Evolutionary conservation across 441 rosid species (phyloP).

Genomic region (Biscutella laevigata): DNA sequence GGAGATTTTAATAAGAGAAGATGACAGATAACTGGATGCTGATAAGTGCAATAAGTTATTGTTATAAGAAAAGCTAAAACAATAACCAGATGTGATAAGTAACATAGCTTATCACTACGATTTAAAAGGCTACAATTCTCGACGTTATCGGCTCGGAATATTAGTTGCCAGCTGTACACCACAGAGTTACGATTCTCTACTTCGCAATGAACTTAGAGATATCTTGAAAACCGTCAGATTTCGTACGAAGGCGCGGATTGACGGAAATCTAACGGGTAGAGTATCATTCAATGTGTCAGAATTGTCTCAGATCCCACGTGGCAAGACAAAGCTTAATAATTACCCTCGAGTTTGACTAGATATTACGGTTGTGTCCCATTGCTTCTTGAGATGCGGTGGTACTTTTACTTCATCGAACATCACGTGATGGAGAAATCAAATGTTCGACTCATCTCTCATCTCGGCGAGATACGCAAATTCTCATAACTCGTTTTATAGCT

Average conservation of each 20-base stretch:
- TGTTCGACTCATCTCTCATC: slow-evolving; percentile 14
- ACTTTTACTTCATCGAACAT: slow-evolving; percentile 26
- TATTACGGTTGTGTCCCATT: slow-evolving; percentile 33
- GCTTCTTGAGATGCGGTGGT: slow-evolving; percentile 32
- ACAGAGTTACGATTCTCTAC: slow-evolving; percentile 13
- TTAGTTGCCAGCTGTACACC: slow-evolving; percentile 53
- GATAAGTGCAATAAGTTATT: accelerated
- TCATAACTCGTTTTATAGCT: not conserved
- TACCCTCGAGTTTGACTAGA: slow-evolving; percentile 25
- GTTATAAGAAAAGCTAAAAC: not conserved
- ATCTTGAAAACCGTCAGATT: slow-evolving; percentile 1
- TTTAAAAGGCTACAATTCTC: slow-evolving; percentile 72
- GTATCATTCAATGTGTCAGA: slow-evolving; percentile 24
- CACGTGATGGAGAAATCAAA: slow-evolving; percentile 47
- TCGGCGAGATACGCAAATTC: not conserved
- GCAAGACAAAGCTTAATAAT: slow-evolving; percentile 40
- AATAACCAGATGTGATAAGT: slow-evolving; percentile 9
- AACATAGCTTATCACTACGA: accelerated
- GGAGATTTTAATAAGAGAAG: slow-evolving; percentile 44
- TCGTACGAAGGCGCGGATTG: not conserved
- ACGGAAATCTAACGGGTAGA: slow-evolving; percentile 23
- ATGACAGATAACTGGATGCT: slow-evolving; percentile 42
- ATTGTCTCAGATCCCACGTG: slow-evolving; percentile 37
- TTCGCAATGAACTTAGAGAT: not conserved
- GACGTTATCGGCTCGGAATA: slow-evolving; percentile 81